These are phyloP conservation scores for Saccharomycopsis babjevae DNA, from an alignment of 805 yeast genomes.

Conservation along the genomic window DNA sequence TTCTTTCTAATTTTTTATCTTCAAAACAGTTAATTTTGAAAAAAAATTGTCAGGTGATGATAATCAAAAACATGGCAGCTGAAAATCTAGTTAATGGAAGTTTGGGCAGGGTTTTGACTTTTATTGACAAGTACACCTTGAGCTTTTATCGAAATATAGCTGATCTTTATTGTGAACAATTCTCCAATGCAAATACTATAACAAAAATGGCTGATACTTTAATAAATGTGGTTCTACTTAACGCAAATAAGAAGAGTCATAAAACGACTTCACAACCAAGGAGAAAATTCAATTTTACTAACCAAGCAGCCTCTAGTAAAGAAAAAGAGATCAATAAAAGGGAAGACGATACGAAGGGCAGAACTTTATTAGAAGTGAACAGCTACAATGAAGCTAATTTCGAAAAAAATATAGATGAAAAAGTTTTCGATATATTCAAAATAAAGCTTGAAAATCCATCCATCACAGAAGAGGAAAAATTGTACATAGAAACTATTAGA, in stretches of 20 bases:
- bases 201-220: constrained; percentile 20
- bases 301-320: not conserved
- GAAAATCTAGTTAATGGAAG: constrained; percentile 69
- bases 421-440: constrained; percentile 39
- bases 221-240: constrained; percentile 3
- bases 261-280: not conserved
- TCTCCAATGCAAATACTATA: not conserved
- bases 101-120: constrained; percentile 56
- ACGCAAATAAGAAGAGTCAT: constrained; percentile 12
- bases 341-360: not conserved
- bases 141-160: constrained; percentile 26
- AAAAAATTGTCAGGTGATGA: constrained; percentile 74
- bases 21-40: constrained; percentile 48
- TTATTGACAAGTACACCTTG: constrained; percentile 43
- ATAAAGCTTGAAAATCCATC: constrained; percentile 20
- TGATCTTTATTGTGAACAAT: not conserved
- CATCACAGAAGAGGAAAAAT: constrained; percentile 22
- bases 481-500: constrained; percentile 45
- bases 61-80: constrained; percentile 64
- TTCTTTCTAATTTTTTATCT: constrained; percentile 52
- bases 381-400: constrained; percentile 13
- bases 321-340: constrained; percentile 9
- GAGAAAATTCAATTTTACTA: not conserved
- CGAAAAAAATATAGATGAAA: constrained; percentile 32
- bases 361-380: constrained; percentile 25